phyloP scores from a whole-genome alignment of 805 yeast species.

The Kregervanrija fluxuum region DNA sequence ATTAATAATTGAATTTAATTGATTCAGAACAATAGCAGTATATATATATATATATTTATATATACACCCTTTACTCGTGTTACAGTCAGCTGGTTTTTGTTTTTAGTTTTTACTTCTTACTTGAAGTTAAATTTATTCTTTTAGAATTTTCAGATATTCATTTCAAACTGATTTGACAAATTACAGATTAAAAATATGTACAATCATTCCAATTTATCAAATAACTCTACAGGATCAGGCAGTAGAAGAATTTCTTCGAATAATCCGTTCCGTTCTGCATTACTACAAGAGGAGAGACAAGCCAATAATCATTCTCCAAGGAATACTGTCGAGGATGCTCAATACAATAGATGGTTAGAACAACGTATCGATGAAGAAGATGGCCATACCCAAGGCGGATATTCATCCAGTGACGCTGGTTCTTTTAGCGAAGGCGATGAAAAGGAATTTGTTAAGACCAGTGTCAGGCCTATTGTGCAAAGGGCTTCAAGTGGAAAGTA shows the following conservation, averaged over 20 bases:
- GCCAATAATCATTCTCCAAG: conserved; percentile 7
- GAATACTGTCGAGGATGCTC: conserved; percentile 20
- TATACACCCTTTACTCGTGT: too few relatives aligned
- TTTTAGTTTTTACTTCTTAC: neutral
- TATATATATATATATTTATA: too few relatives aligned
- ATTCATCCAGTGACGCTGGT: conserved; percentile 36
- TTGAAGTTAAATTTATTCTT: neutral
- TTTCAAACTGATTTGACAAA: neutral
- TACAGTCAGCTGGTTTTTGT: too few relatives aligned
- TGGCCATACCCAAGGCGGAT: conserved; percentile 26
- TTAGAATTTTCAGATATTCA: neutral
- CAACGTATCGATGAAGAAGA: conserved; percentile 23
- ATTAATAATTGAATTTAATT: too few relatives aligned
- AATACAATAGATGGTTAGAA: conserved; percentile 54
- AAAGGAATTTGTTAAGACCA: conserved; percentile 3
- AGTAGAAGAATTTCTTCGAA: conserved; percentile 48
- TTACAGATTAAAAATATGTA: conserved; percentile 17
- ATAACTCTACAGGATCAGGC: conserved; percentile 30
- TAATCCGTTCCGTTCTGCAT: conserved; percentile 62
- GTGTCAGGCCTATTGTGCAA: conserved; percentile 13
- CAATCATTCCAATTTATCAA: conserved; percentile 25
- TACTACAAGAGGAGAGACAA: conserved; percentile 26
- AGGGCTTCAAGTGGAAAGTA: conserved; percentile 6
- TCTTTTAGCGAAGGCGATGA: conserved; percentile 21
- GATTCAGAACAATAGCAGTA: too few relatives aligned